Conservation (phyloP, 176 grass and related monocot genomes). For the Panicum miliaceum region DNA sequence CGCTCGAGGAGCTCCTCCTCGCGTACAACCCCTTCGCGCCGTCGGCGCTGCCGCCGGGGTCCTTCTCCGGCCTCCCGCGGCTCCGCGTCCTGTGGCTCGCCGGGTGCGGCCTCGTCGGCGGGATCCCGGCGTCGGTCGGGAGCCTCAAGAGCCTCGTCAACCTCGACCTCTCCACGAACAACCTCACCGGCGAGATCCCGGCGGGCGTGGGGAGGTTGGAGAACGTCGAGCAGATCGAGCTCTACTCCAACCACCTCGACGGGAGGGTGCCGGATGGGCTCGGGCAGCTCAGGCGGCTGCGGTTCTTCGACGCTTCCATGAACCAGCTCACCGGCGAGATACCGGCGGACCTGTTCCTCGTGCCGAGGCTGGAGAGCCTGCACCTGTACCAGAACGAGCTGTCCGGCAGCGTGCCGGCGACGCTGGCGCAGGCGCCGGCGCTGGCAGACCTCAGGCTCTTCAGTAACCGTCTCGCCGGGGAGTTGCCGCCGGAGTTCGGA, state of each 20-base stretch:
- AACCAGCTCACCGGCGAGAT: slow-evolving; percentile 65
- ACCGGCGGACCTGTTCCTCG: slow-evolving; percentile 68
- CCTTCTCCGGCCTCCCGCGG: slow-evolving; percentile 2
- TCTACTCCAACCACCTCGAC: slow-evolving; percentile 69
- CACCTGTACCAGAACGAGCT: slow-evolving; percentile 75
- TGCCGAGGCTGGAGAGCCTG: slow-evolving; percentile 57
- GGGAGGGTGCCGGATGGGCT: slow-evolving; percentile 58
- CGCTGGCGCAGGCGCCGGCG: slow-evolving; percentile 36
- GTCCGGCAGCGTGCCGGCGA: slow-evolving; percentile 50
- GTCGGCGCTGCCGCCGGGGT: slow-evolving; percentile 49
- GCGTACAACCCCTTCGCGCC: slow-evolving; percentile 79
- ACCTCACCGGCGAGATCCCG: slow-evolving; percentile 66
- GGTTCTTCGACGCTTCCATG: slow-evolving; percentile 63
- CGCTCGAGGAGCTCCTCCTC: slow-evolving; percentile 68
- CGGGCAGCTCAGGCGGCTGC: slow-evolving; percentile 57
- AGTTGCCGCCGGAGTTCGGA: slow-evolving; percentile 64
- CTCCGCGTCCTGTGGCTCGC: slow-evolving; percentile 74
- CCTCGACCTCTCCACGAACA: slow-evolving; percentile 83
- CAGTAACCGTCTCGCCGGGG: slow-evolving; percentile 58
- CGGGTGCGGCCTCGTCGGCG: slow-evolving; percentile 61
- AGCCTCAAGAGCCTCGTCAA: slow-evolving; percentile 46
- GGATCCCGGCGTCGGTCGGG: slow-evolving; percentile 57
- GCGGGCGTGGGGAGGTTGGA: slow-evolving; percentile 27
- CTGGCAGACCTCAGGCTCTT: slow-evolving; percentile 67
- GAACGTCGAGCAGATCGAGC: slow-evolving; percentile 67